These are phyloP conservation scores for Microdochium bolleyi DNA, from an alignment of 2,329 filamentous ascomycete genomes.

Conservation along the genomic window DNA sequence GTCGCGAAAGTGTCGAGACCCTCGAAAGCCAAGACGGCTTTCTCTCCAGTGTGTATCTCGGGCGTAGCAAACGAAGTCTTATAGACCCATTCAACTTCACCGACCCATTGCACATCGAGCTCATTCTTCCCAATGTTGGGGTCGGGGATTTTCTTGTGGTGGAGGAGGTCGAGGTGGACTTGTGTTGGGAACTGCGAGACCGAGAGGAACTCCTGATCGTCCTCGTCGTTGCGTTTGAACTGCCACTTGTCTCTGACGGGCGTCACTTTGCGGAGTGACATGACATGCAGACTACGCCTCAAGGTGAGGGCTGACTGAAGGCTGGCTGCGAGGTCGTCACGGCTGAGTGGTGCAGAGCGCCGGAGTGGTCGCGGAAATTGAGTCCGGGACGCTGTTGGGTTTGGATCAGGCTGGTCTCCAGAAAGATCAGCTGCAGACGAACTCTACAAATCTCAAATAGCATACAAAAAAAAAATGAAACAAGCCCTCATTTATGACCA, in stretches of 20 bases:
- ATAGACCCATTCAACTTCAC: constrained; percentile 65
- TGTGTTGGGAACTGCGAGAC: constrained; percentile 60
- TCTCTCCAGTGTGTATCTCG: constrained; percentile 14
- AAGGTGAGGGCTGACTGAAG: too few relatives aligned
- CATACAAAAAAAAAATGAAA: too few relatives aligned
- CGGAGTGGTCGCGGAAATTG: too few relatives aligned
- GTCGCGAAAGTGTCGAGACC: constrained; percentile 75
- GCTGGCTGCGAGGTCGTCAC: too few relatives aligned
- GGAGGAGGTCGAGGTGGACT: constrained; percentile 57
- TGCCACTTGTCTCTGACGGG: constrained; percentile 50
- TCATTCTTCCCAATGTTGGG: constrained; percentile 73
- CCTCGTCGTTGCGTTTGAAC: constrained; percentile 49
- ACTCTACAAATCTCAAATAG: too few relatives aligned
- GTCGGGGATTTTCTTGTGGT: constrained; percentile 55
- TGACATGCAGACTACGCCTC: constrained; percentile 10
- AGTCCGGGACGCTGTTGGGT: too few relatives aligned
- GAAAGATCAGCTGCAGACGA: too few relatives aligned
- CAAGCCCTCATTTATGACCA: too few relatives aligned
- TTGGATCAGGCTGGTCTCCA: too few relatives aligned
- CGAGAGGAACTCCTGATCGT: constrained; percentile 41
- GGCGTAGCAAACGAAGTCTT: constrained; percentile 51
- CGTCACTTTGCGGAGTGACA: constrained; percentile 38
- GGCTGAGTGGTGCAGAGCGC: too few relatives aligned
- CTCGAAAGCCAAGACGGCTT: constrained; percentile 61
- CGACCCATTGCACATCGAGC: constrained; percentile 66